Base-by-base conservation (phyloP, 371 early-diverging fungal species). In the Choanephora cucurbitarum region DNA sequence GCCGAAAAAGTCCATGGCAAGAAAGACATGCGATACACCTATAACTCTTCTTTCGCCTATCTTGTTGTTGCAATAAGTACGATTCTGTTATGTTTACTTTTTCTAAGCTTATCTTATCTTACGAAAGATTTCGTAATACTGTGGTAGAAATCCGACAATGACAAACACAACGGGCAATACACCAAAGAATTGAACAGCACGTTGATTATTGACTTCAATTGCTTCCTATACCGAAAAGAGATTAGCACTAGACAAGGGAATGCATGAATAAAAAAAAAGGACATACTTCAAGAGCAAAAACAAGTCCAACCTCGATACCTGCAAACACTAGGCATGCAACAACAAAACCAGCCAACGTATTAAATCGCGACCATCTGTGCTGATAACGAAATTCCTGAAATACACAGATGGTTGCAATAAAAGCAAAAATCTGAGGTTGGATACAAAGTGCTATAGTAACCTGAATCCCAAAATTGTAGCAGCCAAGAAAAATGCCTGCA, bases 391-490 rank as follows among this genome's bases (percentile, higher is more conserved):
- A 42, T 48, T 73, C 78, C 55, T 85, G 83, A 13, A 64, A 44
- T 17, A 64, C 64, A 47, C 80, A 77, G 6, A 76, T 31, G 4
- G 57, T 53, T 2, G 79, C 62, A 28, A 85, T 55, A 13, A 70
- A 49, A 0, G 70, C 64, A 63, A 83, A 83, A 23, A 82, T 31
- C 37, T 82, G 80, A 0, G 85, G 85, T 58, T 85, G 84, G 10
- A 83, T 37, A 41, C 77, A 72, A 17, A 85, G 61, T 0, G 79
- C 74, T n/a, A 82, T 71, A 2, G 83, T 73, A 7, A 84, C 67
- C 9, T 69, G 52, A 4, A 75, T 52, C 0, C 74, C 75, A n/a
- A 84, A 63, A 31, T 75, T 71, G 47, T 84, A 84, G 0, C 67
- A 60, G 10, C 79, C 83, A 49, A 77, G 72, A 4, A 80, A 66